Evolutionary conservation across 2,329 filamentous ascomycete species (phyloP), one percentile per base, ranked within the genome.

Genomic region (Botryosphaeria dothidea): DNA sequence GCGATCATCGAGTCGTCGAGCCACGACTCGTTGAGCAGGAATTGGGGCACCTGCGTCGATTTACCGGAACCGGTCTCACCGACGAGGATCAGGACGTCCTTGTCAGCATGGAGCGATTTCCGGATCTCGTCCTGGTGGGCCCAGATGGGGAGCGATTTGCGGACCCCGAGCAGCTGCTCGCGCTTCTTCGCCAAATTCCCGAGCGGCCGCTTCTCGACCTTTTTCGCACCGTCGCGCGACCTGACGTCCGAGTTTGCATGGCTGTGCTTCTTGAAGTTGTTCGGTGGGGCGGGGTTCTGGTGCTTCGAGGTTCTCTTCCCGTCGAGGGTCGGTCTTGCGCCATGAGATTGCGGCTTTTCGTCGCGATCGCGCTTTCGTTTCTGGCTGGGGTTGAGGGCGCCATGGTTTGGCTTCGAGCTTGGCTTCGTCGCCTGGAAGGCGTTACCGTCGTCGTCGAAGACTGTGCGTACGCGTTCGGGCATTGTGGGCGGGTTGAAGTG

Each of bases 1-100:
- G 93, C 95, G 68, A 99, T 92, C 45, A 72, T 73, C 71, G 91
- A 90, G 0, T 92, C 92, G 38, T 83, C 85, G 75, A 93, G 97
- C 93, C 93, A 98, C 6, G 86, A 79, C 72, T 97, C 91, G 27
- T 83, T 80, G 51, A 90, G 86, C 7, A 99, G 81, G 68, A 97
- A 97, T 73, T 98, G 95, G 0, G 95, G 94, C 0, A 97, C 89
- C 78, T 99, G 95, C 0, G 95, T 99, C 81, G 92, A 96, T 80
- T 99, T 99, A 74, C 95, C 95, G 15, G 92, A 96, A 75, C 95
- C 95, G 0, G 95, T 99, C 77, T 98, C 94, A 80, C 94, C 94
- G 2, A 95, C 90, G 15, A 99, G 81, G 0, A 99, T 84, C 60
- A 99, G 85, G 1, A 97, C 87, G 71, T 96, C 87, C 67, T 87